phyloP scores from a whole-genome alignment of 2,329 filamentous ascomycete species.

The Paracoccidioides lutzii region DNA sequence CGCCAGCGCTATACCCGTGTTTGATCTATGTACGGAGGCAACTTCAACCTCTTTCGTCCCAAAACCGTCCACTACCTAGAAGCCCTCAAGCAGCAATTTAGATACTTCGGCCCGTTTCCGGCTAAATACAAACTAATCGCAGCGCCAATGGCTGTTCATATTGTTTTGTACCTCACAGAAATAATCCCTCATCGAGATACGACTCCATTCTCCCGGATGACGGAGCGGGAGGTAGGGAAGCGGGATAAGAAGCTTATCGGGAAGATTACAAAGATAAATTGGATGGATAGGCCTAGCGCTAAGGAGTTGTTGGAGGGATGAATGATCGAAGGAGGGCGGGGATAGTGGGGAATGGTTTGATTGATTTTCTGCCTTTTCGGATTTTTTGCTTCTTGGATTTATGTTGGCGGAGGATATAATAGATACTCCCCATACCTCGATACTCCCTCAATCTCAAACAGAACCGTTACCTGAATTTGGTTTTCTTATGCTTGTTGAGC shows the following conservation, averaged over 20 bases:
- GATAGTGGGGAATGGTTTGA: too few species aligned
- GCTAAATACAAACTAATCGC: conserved; percentile 8
- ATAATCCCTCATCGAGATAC: conserved; percentile 5
- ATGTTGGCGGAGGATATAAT: too few species aligned
- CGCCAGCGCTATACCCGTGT: too few species aligned
- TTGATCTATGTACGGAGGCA: conserved; percentile 8
- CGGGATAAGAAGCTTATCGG: conserved; percentile 9
- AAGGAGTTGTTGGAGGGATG: too few species aligned
- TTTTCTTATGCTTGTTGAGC: too few species aligned
- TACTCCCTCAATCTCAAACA: too few species aligned
- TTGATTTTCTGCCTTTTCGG: too few species aligned
- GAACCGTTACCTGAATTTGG: too few species aligned
- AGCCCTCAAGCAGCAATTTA: conserved; percentile 13
- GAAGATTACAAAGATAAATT: conserved; percentile 7
- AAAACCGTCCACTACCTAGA: conserved; percentile 10
- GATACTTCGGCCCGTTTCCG: conserved; percentile 14
- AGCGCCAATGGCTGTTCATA: conserved; percentile 1
- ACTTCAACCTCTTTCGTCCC: conserved; percentile 13
- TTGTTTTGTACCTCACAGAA: conserved; percentile 9
- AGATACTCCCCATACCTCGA: too few species aligned
- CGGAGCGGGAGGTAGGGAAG: conserved; percentile 5
- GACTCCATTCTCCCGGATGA: conserved; percentile 6
- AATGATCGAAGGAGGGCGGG: too few species aligned
- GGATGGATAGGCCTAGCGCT: not conserved
- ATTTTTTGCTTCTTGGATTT: too few species aligned